Evolutionary conservation across 257 asterid genomes (phyloP).

Genomic region (Thymus quinquecostatus): DNA sequence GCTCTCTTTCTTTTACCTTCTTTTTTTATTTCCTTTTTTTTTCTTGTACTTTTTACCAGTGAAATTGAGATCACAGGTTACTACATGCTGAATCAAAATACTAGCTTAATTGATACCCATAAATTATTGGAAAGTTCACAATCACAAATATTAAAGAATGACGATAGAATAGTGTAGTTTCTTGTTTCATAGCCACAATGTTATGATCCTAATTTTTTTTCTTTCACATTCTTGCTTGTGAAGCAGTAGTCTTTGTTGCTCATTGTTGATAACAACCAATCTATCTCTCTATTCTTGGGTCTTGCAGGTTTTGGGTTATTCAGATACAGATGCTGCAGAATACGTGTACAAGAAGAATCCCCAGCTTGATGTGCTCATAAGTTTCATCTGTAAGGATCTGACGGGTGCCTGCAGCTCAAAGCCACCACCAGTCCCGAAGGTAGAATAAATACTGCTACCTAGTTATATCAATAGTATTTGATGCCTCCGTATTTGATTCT

Average conservation of each 20-base stretch:
- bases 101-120: not conserved
- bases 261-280: not conserved
- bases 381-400: constrained; percentile 80
- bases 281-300: constrained; percentile 11
- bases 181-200: constrained; percentile 18
- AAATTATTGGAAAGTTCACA: not conserved
- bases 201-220: not conserved
- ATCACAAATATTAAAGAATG: not conserved
- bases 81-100: not conserved
- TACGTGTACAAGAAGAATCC: constrained; percentile 71
- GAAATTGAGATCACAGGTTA: not conserved
- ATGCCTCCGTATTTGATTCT: not conserved
- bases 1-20: not conserved
- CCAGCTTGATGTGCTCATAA: constrained; percentile 56
- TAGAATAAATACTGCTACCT: constrained; percentile 28
- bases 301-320: constrained; percentile 90
- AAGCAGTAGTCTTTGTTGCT: not conserved
- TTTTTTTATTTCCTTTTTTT: not conserved
- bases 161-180: not conserved
- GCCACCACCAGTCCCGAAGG: constrained; percentile 98
- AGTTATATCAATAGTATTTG: constrained; percentile 10
- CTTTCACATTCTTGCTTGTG: not conserved
- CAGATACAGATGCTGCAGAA: constrained; percentile 96
- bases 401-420: constrained; percentile 75
- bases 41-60: not conserved